phyloP scores from a whole-genome alignment of 2,329 filamentous ascomycete species.

The Penicillium sp. region DNA sequence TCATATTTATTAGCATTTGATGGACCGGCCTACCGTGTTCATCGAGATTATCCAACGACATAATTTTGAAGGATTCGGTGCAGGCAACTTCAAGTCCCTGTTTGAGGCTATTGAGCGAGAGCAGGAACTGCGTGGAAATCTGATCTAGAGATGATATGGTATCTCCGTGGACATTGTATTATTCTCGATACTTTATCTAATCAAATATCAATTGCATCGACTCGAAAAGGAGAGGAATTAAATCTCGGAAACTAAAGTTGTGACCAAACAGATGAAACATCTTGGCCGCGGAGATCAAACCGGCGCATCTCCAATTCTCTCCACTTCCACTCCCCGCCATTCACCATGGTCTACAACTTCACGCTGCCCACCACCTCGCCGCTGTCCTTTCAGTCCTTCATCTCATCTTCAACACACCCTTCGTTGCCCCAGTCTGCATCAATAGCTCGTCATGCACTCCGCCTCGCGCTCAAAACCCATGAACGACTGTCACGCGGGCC shows the following conservation, averaged over 20 bases:
- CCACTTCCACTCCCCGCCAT: constrained; percentile 1
- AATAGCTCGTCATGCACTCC: constrained; percentile 74
- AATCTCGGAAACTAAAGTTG: no score
- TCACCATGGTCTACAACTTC: constrained; percentile 80
- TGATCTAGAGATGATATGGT: constrained; percentile 39
- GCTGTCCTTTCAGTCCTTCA: constrained; percentile 71
- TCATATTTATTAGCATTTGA: constrained; percentile 56
- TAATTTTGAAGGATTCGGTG: constrained; percentile 85
- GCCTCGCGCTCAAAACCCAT: constrained; percentile 78
- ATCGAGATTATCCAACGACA: constrained; percentile 93
- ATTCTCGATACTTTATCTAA: no score
- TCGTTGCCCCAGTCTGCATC: constrained; percentile 78
- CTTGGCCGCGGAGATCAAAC: no score
- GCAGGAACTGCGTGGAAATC: constrained; percentile 77
- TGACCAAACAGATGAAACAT: no score
- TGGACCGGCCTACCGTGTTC: constrained; percentile 93
- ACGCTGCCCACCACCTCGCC: constrained; percentile 81
- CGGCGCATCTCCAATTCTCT: no score
- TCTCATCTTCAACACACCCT: constrained; percentile 76
- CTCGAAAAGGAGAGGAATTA: no score
- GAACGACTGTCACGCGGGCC: constrained; percentile 68
- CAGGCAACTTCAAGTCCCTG: constrained; percentile 89
- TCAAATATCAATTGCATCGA: no score
- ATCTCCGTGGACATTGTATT: no score
- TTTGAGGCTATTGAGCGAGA: constrained; percentile 95